Evolutionary conservation across 495 filamentous ascomycete genomes (phyloP).

Genomic region (Neurospora sp.): DNA sequence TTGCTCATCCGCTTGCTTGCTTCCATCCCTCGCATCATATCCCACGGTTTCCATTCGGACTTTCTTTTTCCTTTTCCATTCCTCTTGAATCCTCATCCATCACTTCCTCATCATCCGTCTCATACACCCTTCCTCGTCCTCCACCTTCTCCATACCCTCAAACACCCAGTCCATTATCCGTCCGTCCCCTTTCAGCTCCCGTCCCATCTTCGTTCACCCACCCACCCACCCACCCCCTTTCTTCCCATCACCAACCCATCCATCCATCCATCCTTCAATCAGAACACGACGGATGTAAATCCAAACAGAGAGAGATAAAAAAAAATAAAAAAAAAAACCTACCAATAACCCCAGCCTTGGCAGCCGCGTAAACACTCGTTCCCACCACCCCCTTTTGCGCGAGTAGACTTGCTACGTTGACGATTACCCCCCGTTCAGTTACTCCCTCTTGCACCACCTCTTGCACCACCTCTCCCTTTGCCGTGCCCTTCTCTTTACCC

Average conservation of each 20-base stretch:
- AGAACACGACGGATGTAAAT: not conserved
- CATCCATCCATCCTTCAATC: not conserved
- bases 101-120: not conserved
- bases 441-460: not conserved
- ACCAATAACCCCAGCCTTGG: slow-evolving; percentile 71
- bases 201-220: not conserved
- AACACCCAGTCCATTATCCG: too few relatives aligned
- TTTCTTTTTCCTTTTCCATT: too few relatives aligned
- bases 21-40: not conserved
- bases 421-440: slow-evolving; percentile 41
- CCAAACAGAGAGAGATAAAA: not conserved
- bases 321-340: not conserved
- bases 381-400: slow-evolving; percentile 54
- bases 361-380: slow-evolving; percentile 63
- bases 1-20: not conserved
- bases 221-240: not conserved
- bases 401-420: slow-evolving; percentile 70
- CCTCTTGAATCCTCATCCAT: not conserved
- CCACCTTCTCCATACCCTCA: too few relatives aligned
- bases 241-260: not conserved
- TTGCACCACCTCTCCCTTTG: not conserved
- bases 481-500: too few relatives aligned
- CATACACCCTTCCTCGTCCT: not conserved
- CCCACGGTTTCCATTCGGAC: not conserved
- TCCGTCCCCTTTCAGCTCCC: not conserved